Evolutionary conservation across 2,329 filamentous ascomycete species (phyloP).

Genomic region (Neonectria sp.): DNA sequence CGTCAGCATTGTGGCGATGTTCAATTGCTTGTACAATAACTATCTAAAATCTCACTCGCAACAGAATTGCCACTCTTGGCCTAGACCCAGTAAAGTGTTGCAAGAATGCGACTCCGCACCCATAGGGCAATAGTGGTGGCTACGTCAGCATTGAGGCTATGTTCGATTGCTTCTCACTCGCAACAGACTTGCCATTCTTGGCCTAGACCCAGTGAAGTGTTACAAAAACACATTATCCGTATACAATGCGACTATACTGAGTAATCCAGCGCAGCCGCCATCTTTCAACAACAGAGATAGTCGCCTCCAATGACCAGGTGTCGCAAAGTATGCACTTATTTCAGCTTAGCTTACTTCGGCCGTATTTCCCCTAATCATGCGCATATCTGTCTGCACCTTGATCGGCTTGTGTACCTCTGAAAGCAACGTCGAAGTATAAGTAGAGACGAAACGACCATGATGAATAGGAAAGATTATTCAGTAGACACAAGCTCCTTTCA

Average conservation of each 20-base stretch:
- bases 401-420: background rate
- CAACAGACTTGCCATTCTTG: too few relatives aligned
- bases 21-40: too few relatives aligned
- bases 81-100: background rate
- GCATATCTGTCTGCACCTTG: too few relatives aligned
- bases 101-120: background rate
- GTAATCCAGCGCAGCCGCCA: background rate
- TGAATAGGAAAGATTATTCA: background rate
- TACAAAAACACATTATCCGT: too few relatives aligned
- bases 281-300: background rate
- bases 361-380: too few relatives aligned
- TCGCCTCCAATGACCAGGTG: background rate
- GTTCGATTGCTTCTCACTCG: too few relatives aligned
- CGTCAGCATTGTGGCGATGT: background rate
- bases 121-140: too few relatives aligned
- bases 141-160: too few relatives aligned
- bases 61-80: background rate
- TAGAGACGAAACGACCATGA: background rate
- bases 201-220: too few relatives aligned
- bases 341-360: too few relatives aligned
- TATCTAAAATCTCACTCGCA: background rate
- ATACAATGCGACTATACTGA: background rate
- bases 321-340: background rate
- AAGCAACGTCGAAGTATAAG: conserved; percentile 3
- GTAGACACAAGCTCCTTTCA: background rate